Base-by-base conservation (phyloP, 2,329 filamentous ascomycete species). In the Botrytis aclada region DNA sequence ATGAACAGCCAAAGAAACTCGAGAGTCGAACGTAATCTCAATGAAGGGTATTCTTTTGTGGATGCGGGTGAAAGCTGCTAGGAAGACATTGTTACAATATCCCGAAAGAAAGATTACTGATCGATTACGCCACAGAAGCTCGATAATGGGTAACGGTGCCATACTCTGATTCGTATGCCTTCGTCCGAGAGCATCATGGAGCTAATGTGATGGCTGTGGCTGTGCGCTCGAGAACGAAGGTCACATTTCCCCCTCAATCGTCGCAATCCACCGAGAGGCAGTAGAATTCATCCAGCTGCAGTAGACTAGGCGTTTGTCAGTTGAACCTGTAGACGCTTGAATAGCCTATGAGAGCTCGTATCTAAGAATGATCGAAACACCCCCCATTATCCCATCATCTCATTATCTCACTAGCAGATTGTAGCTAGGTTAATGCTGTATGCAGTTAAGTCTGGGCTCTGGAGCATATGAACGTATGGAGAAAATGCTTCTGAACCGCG, bases 381-480 rank as follows among this genome's bases (percentile, higher is more conserved):
- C 32, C 22, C 43, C 51, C 51, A 29, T 56, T 18, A 29, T 56
- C 51, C 51, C 51, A 56, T 56, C 14, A 54, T 37, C 43, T 32
- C 63, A 34, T 65, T 65, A 65, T 32, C 34, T 45, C 45, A 32
- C 43, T 51, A 66, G 43, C 41, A 66, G 8, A 39, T 29, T 37
- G 45, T 66, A 20, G 34, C 64, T 51, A 25, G 45, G 64, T 18
- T 66, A 29, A 54, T 54, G 45, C 45, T 67, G 64, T 56, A 32
- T 67, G 25, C 43, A 66, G 43, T 37, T 2, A 39, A 54, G 64
- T 39, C 45, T 66, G 22, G 64, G 43, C 64, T 66, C 64, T 51
- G 32, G 25, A 67, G 47, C 45, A 67, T 67, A 56, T 54, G 64
- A 67, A 67, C 64, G 64, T 54, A 54, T 66, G 64, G 64, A 54